A percentile compares a stretch with the other conserved stretches of the same genome.
Evolutionary conservation across 2,329 filamentous ascomycete genomes (phyloP).

Genomic region (Trichophyton mentagrophytes): DNA sequence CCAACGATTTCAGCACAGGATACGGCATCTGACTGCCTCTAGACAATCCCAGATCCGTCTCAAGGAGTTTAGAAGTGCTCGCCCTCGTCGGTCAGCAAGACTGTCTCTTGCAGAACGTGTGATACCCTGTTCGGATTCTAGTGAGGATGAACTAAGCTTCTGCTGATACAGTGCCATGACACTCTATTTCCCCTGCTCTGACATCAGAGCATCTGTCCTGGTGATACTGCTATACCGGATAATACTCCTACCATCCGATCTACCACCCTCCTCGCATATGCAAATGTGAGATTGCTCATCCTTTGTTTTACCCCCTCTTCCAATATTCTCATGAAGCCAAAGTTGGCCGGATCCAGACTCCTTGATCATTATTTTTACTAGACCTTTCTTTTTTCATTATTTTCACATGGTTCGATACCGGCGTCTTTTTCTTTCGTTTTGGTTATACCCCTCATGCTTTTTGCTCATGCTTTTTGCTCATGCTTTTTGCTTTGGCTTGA

Average conservation of each 20-base stretch:
- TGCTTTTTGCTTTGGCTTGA: background rate
- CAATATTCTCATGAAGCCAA: background rate
- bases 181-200: background rate
- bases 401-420: background rate
- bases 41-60: background rate
- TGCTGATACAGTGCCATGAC: background rate
- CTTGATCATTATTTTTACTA: background rate
- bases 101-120: background rate
- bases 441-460: conserved; percentile 4
- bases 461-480: no score
- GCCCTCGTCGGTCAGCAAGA: background rate
- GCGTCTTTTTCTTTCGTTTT: background rate
- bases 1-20: background rate
- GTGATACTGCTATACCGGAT: background rate
- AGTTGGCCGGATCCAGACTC: background rate
- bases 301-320: background rate
- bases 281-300: background rate
- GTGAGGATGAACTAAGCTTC: conserved; percentile 13
- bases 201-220: background rate
- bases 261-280: background rate
- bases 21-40: background rate
- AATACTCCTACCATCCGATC: background rate
- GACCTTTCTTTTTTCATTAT: background rate
- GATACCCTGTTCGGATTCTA: conserved; percentile 6
- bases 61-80: background rate